These are phyloP conservation scores for Torulaspora gathmanii DNA, from an alignment of 805 yeast genomes.

Conservation along the genomic window DNA sequence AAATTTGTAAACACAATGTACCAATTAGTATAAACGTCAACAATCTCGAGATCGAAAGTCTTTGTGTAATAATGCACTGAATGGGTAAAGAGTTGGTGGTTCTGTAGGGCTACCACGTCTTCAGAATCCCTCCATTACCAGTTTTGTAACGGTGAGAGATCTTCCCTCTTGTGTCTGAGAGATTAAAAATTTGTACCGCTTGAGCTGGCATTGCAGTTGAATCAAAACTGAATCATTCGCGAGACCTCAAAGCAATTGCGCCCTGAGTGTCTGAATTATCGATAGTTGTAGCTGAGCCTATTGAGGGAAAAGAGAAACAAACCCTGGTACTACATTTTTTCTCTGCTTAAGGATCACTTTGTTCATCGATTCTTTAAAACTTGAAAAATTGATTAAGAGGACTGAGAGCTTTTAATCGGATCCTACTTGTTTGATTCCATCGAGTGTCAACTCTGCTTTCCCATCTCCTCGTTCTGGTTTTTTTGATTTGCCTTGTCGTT, in stretches of 20 bases:
- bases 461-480: neutral
- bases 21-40: conserved; percentile 5
- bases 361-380: conserved; percentile 4
- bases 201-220: neutral
- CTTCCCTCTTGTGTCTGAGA: conserved; percentile 1
- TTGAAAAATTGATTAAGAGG: conserved; percentile 1
- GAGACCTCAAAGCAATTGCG: conserved; percentile 3
- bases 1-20: conserved; percentile 7
- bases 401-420: neutral
- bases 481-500: neutral
- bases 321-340: conserved; percentile 6
- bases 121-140: neutral
- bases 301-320: conserved; percentile 24
- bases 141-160: neutral
- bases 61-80: conserved; percentile 5
- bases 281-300: conserved; percentile 9
- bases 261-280: neutral
- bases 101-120: neutral
- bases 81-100: neutral
- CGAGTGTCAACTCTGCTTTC: neutral
- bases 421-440: neutral
- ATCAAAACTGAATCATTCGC: neutral
- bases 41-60: conserved; percentile 1
- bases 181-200: neutral
- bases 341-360: conserved; percentile 2